Conservation (phyloP, 495 filamentous ascomycete species). For the Xanthoparmelia taractica region DNA sequence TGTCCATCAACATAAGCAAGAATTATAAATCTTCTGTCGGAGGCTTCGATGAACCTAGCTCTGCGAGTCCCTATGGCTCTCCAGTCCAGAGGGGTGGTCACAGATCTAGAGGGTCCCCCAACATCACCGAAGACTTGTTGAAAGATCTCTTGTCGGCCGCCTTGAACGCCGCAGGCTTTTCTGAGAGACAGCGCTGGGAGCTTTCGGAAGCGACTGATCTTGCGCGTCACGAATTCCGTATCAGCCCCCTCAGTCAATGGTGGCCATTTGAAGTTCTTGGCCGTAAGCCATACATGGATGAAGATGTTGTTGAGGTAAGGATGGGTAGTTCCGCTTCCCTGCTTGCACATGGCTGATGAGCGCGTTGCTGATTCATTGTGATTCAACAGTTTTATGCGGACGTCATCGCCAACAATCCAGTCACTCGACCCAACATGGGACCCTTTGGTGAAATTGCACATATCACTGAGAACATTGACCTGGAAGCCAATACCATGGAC, state of each 20-base stretch:
- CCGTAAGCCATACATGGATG: conserved; percentile 28
- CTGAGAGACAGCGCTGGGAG: conserved; percentile 42
- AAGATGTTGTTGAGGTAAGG: conserved; percentile 30
- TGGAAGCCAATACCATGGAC: conserved; percentile 14
- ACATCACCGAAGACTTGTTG: conserved; percentile 49
- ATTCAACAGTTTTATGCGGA: conserved; percentile 10
- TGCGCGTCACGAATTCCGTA: conserved; percentile 13
- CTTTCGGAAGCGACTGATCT: conserved; percentile 24
- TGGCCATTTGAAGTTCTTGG: conserved; percentile 37
- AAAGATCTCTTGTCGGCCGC: conserved; percentile 50
- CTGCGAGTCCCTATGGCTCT: neutral
- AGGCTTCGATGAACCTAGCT: neutral
- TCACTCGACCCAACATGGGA: neutral
- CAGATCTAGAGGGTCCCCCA: neutral
- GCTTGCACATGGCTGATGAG: neutral
- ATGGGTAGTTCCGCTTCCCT: neutral
- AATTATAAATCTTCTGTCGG: conserved; percentile 23
- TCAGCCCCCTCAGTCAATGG: conserved; percentile 27
- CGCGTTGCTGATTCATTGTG: neutral
- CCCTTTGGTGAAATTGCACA: conserved; percentile 11
- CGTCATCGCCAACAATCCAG: conserved; percentile 6
- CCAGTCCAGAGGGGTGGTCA: neutral
- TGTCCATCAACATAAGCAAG: conserved; percentile 34
- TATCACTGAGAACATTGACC: conserved; percentile 7
- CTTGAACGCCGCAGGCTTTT: conserved; percentile 57